A percentile compares a stretch with the other conserved stretches of the same genome.
These are phyloP conservation scores for Metschnikowia borealis DNA, from an alignment of 805 yeast species.

Conservation along the genomic window DNA sequence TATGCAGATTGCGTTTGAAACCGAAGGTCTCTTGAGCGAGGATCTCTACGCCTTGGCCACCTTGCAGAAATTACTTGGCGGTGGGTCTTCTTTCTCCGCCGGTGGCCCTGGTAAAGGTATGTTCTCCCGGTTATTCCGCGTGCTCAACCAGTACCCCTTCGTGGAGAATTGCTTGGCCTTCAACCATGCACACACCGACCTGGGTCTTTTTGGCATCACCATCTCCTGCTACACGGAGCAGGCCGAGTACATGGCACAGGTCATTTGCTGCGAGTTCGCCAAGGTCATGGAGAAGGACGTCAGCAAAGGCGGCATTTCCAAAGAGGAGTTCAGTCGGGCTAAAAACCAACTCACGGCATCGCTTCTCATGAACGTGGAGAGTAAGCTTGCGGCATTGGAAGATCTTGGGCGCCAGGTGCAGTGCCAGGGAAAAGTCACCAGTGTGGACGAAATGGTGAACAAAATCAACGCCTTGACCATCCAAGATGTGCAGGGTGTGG, in stretches of 20 bases:
- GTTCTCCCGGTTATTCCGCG: conserved; percentile 91
- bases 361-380: conserved; percentile 86
- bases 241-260: conserved; percentile 77
- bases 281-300: conserved; percentile 31
- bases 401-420: conserved; percentile 95
- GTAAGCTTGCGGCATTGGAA: conserved; percentile 89
- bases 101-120: conserved; percentile 99
- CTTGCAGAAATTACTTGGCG: conserved; percentile 86
- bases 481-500: conserved; percentile 67
- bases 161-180: conserved; percentile 85
- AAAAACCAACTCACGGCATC: conserved; percentile 89
- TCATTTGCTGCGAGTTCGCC: conserved; percentile 50
- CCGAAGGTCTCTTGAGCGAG: conserved; percentile 74
- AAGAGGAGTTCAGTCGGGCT: conserved; percentile 78
- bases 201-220: conserved; percentile 88
- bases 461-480: conserved; percentile 67
- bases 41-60: conserved; percentile 90
- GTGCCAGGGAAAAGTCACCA: conserved; percentile 70
- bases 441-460: conserved; percentile 75
- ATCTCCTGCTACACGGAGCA: conserved; percentile 83
- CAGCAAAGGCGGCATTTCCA: conserved; percentile 54
- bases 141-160: conserved; percentile 85
- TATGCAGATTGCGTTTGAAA: conserved; percentile 83
- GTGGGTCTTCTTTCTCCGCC: conserved; percentile 96
- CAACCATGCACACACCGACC: conserved; percentile 85